Conservation (phyloP, 345 rosid genomes). For the Mercurialis annua region DNA sequence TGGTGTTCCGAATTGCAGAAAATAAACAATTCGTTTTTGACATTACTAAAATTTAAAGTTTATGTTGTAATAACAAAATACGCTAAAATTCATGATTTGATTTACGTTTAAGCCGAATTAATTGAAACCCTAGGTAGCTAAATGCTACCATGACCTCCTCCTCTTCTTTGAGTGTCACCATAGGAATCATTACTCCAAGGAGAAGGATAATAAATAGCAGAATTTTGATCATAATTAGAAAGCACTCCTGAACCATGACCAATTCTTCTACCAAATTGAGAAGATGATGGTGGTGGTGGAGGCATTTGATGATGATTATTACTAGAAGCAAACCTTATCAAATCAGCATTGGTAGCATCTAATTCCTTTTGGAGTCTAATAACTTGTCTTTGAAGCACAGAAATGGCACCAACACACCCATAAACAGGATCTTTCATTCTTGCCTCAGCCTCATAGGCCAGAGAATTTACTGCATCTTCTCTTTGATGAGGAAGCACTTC, state of each 20-base stretch:
- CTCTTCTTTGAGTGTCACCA: slow-evolving; percentile 7
- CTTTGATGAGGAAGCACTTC: slow-evolving; percentile 34
- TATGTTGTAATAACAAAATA: too few relatives aligned
- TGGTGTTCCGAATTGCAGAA: too few relatives aligned
- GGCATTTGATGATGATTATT: slow-evolving; percentile 14
- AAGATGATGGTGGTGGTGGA: background rate
- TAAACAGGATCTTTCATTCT: slow-evolving; percentile 34
- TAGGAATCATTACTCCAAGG: slow-evolving; percentile 19
- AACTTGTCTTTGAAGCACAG: slow-evolving; percentile 34
- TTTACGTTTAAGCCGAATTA: too few relatives aligned
- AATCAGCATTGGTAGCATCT: slow-evolving; percentile 32
- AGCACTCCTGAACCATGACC: slow-evolving; percentile 4
- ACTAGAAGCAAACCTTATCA: slow-evolving; percentile 28
- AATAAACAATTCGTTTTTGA: too few relatives aligned
- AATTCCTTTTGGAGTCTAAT: slow-evolving; percentile 32
- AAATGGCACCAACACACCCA: slow-evolving; percentile 36
- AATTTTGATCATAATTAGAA: slow-evolving; percentile 8
- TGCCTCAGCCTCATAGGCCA: slow-evolving; percentile 36
- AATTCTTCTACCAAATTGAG: slow-evolving; percentile 14
- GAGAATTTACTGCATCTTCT: slow-evolving; percentile 37
- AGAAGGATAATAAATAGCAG: slow-evolving; percentile 16
- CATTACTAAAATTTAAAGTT: too few relatives aligned
- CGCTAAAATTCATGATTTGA: too few relatives aligned
- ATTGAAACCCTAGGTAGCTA: too few relatives aligned
- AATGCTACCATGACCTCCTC: slow-evolving; percentile 15